Evolutionary conservation across 305 asterid species (phyloP), one percentile per base, ranked within the genome.

Genomic region (Euphrasia arctica): DNA sequence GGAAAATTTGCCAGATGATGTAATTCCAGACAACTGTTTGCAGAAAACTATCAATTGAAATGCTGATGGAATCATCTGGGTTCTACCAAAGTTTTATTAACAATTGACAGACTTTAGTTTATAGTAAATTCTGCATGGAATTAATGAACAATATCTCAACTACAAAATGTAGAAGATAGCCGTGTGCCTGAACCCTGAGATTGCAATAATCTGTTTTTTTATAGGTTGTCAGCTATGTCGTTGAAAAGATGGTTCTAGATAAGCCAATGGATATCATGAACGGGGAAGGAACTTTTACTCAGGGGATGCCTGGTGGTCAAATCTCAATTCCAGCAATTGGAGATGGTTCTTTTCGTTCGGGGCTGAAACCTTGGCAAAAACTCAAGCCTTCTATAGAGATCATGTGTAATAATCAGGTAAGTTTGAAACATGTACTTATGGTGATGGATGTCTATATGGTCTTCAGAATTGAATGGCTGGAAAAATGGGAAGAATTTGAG

Each of bases 351-450:
- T 76, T 78, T 65, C 75, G 72, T 60, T 71, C 75, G 54, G 82
- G 80, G 13, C 58, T 80, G 72, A 78, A 67, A 70, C 74, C 77
- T 5, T 73, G 84, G 80, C 80, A 72, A 75, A 76, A 80, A 65
- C 85, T 75, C 62, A 87, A 82, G 83, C 95, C 95, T 58, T 79
- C 82, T n/a, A 84, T 87, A 31, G 95, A 87, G 77, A 82, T 87
- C 73, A 69, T 80, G 83, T 87, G 95, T 80, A 82, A 73, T 75
- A 84, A 84, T 66, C 91, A 87, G 95, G 95, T 74, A 74, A 78
- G 85, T 72, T 54, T 64, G 36, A 54, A 54, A 27, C 36, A 29
- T 56, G 28, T 29, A 28, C 58, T 56, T 57, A 2, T 39, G 43
- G 11, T 48, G 3, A 57, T 67, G 28, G 34, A 47, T 48, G 64